Percentiles rank a stretch among this genome's conserved stretches.
phyloP scores from a whole-genome alignment of 164 flowering plant species.

The Chimonanthus praecox region DNA sequence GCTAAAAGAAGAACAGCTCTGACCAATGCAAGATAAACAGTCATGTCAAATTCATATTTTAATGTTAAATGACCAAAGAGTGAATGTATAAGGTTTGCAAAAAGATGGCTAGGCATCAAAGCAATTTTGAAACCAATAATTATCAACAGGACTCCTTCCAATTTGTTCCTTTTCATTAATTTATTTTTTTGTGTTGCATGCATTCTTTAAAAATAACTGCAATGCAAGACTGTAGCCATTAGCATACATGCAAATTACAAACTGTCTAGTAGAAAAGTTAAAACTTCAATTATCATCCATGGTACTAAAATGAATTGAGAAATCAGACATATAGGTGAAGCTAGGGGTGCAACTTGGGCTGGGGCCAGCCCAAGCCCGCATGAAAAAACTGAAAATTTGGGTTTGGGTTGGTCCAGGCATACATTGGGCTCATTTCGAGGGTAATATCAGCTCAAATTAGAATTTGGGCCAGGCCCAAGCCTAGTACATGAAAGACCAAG shows the following conservation, averaged over 20 bases:
- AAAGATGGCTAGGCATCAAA: neutral
- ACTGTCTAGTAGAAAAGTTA: neutral
- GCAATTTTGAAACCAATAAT: neutral
- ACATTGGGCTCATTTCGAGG: too few relatives aligned
- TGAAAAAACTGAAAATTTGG: too few relatives aligned
- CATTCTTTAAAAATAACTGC: neutral
- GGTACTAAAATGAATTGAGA: neutral
- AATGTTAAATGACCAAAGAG: neutral
- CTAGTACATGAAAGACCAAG: too few relatives aligned
- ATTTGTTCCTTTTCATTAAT: neutral
- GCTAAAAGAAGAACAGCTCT: conserved; percentile 23
- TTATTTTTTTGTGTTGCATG: neutral
- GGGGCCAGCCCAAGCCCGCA: too few relatives aligned
- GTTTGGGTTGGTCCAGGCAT: too few relatives aligned
- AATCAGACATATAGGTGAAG: neutral
- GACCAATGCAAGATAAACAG: conserved; percentile 2
- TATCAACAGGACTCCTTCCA: neutral
- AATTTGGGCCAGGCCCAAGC: too few relatives aligned
- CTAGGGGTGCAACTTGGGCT: too few relatives aligned
- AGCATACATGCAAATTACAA: neutral
- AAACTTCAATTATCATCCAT: neutral
- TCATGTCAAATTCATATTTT: neutral
- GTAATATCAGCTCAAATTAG: too few relatives aligned
- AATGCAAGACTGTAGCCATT: neutral
- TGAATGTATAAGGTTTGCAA: neutral